Conservation (phyloP, 2,329 filamentous ascomycete species). For the Zasmidium cellare region DNA sequence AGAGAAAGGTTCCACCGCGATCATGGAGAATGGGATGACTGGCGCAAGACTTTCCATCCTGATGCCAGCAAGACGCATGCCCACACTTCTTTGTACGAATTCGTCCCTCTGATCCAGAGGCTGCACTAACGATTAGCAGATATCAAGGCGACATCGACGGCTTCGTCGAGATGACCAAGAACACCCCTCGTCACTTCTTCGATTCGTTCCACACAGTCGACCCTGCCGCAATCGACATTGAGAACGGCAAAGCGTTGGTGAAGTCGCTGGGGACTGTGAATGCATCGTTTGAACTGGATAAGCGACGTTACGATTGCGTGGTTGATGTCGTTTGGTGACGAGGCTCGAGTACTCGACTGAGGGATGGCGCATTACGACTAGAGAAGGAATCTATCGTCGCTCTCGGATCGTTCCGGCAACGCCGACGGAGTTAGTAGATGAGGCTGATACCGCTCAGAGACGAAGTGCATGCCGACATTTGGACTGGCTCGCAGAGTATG, state of each 20-base stretch:
- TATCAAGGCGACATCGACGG: conserved; percentile 2
- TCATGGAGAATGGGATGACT: neutral
- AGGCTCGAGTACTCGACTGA: neutral
- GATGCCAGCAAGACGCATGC: neutral
- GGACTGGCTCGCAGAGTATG: neutral
- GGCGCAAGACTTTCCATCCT: neutral
- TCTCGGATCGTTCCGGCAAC: neutral
- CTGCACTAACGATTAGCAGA: neutral
- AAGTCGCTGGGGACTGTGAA: neutral
- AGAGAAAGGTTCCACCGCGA: neutral
- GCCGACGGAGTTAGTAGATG: neutral
- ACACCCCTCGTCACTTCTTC: neutral
- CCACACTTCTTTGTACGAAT: neutral
- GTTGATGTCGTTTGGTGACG: conserved; percentile 1
- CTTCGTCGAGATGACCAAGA: conserved; percentile 1
- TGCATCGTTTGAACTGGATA: neutral
- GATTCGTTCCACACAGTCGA: neutral
- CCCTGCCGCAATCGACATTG: neutral
- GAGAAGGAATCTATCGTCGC: neutral
- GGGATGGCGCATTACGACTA: neutral
- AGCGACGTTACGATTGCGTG: neutral
- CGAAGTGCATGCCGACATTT: neutral
- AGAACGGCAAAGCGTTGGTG: neutral
- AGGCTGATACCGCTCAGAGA: neutral
- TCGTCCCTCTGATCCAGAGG: neutral